phyloP scores from a whole-genome alignment of 2,329 filamentous ascomycete species.

The Colletotrichum trifolii region DNA sequence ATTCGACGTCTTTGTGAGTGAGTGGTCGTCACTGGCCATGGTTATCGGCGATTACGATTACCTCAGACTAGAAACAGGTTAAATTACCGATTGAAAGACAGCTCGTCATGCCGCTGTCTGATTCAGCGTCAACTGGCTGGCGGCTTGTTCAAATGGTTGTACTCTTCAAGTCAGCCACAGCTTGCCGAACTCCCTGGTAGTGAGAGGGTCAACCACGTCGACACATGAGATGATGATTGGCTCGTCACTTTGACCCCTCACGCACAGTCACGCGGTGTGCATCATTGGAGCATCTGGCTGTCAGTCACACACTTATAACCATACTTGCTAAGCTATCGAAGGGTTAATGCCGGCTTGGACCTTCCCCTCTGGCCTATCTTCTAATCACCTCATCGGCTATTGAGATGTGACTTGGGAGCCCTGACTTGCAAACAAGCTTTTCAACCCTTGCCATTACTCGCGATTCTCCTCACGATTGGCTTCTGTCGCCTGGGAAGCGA shows the following conservation, averaged over 20 bases:
- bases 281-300: slow-evolving; percentile 12
- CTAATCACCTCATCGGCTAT: slow-evolving; percentile 12
- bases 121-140: neutral
- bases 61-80: neutral
- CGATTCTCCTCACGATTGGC: neutral
- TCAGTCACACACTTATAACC: slow-evolving; percentile 3
- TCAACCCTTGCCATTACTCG: slow-evolving; percentile 18
- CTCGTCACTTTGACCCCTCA: slow-evolving; percentile 3
- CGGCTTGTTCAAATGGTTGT: neutral
- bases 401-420: slow-evolving; percentile 22
- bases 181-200: neutral
- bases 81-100: no score
- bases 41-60: neutral
- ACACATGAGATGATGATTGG: slow-evolving; percentile 6
- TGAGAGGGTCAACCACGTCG: neutral
- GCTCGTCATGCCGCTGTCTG: no score
- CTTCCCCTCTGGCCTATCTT: slow-evolving; percentile 18
- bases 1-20: slow-evolving; percentile 18
- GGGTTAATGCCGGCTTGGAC: slow-evolving; percentile 31
- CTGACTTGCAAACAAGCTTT: slow-evolving; percentile 20
- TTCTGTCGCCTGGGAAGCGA: neutral
- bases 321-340: neutral
- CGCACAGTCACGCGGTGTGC: neutral
- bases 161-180: neutral
- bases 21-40: neutral